Evolutionary conservation across 805 yeast species (phyloP).

Genomic region (Isabelozyma heimii): DNA sequence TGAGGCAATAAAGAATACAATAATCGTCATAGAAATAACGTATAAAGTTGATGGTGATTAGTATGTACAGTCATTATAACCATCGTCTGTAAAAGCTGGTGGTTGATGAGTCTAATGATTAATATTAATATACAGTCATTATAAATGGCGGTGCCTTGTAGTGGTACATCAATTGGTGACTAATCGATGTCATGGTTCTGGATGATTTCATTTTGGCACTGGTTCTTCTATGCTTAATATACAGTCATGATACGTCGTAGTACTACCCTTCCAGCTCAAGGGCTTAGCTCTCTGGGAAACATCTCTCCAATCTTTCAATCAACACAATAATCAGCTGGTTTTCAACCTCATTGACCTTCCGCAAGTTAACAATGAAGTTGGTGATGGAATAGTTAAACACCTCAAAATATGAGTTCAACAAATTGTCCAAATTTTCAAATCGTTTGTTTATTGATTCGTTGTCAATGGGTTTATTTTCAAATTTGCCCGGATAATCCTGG

Average conservation of each 20-base stretch:
- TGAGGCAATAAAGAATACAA: neutral
- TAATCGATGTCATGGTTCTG: too few species aligned
- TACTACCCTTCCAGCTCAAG: too few species aligned
- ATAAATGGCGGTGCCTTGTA: neutral
- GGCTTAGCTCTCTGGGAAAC: constrained; percentile 23
- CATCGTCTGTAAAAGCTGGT: too few species aligned
- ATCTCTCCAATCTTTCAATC: constrained; percentile 40
- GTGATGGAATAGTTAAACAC: constrained; percentile 43
- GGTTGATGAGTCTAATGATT: constrained; percentile 4
- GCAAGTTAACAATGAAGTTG: constrained; percentile 45
- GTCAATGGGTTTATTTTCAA: constrained; percentile 38
- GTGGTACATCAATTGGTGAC: too few species aligned
- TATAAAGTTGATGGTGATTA: neutral
- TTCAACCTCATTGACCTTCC: constrained; percentile 49
- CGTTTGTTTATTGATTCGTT: constrained; percentile 36
- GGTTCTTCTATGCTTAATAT: neutral
- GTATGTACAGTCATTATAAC: neutral
- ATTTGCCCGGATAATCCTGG: constrained; percentile 33
- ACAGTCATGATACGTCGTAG: neutral
- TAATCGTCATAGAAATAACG: neutral
- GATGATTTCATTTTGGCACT: too few species aligned
- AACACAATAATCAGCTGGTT: constrained; percentile 43
- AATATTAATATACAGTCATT: neutral
- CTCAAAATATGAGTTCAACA: constrained; percentile 41
- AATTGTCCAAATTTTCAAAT: constrained; percentile 37